A percentile compares a stretch with the other conserved stretches of the same genome.
These are phyloP conservation scores for Gossypium raimondii DNA, from an alignment of 345 rosid species.

Conservation along the genomic window DNA sequence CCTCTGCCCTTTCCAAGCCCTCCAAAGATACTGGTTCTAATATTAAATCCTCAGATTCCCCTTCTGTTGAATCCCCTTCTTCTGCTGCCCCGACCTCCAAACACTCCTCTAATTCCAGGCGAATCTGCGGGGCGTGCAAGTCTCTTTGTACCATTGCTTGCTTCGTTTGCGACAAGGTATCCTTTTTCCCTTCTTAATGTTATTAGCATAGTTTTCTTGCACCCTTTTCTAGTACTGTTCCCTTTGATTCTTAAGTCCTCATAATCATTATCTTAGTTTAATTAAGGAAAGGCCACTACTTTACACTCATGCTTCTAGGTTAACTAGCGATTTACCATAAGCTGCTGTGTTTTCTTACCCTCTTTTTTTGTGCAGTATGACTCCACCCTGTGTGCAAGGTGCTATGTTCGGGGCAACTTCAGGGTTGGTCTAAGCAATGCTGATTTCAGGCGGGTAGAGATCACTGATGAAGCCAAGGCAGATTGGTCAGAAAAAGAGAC, in stretches of 20 bases:
- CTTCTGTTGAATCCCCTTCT: conserved; percentile 29
- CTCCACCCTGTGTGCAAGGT: conserved; percentile 86
- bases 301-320: conserved; percentile 35
- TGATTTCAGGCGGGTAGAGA: conserved; percentile 83
- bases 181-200: not conserved
- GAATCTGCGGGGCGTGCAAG: conserved; percentile 79
- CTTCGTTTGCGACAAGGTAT: conserved; percentile 81
- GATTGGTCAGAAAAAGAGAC: conserved; percentile 87
- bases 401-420: conserved; percentile 86
- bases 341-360: conserved; percentile 1
- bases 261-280: not conserved
- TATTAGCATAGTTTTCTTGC: no score
- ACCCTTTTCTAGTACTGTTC: not conserved
- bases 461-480: conserved; percentile 57
- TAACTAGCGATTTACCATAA: not conserved
- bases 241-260: not conserved
- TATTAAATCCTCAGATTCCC: conserved; percentile 36
- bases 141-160: conserved; percentile 80
- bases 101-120: conserved; percentile 28
- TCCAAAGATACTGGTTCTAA: conserved; percentile 35
- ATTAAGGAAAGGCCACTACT: not conserved
- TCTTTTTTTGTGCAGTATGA: conserved; percentile 47
- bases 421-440: conserved; percentile 71
- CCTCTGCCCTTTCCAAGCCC: conserved; percentile 47
- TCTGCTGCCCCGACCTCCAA: conserved; percentile 1